Percentiles rank a stretch among this genome's conserved stretches.
These are phyloP conservation scores for Vigna mungo DNA, from an alignment of 306 rosid genomes.

Conservation along the genomic window DNA sequence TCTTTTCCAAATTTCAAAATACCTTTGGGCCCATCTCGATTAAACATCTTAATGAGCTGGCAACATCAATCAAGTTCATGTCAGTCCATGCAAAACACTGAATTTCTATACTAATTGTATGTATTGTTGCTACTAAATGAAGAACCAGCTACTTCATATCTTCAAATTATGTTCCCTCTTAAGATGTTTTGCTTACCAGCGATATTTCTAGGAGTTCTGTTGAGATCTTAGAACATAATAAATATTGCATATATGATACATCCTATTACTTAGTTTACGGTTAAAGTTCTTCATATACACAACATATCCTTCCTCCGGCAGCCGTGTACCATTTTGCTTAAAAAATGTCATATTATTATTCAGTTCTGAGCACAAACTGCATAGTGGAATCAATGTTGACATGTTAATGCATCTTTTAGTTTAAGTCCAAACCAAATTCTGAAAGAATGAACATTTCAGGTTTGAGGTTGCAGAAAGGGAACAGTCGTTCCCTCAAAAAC, in stretches of 20 bases:
- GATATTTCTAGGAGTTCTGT: background rate
- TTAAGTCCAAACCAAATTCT: background rate
- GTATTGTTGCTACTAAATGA: background rate
- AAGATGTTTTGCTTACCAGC: background rate
- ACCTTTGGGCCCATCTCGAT: background rate
- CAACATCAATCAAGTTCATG: background rate
- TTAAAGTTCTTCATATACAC: background rate
- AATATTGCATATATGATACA: background rate
- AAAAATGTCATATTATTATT: background rate
- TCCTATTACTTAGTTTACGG: background rate
- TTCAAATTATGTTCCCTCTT: background rate
- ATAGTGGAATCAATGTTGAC: slow-evolving; percentile 4
- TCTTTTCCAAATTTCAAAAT: background rate
- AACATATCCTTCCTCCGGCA: background rate
- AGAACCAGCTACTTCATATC: background rate
- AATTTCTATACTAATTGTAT: background rate
- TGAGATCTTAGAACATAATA: background rate
- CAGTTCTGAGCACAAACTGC: slow-evolving; percentile 1
- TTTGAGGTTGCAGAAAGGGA: background rate
- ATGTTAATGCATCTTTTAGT: background rate
- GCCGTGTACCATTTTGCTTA: background rate
- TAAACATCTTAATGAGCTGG: background rate
- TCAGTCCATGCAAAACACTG: background rate
- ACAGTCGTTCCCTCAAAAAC: background rate
- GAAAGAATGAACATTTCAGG: background rate